A percentile compares a stretch with the other conserved stretches of the same genome.
phyloP scores from a whole-genome alignment of 2,329 filamentous ascomycete species.

The Biscogniauxia mediterranea region DNA sequence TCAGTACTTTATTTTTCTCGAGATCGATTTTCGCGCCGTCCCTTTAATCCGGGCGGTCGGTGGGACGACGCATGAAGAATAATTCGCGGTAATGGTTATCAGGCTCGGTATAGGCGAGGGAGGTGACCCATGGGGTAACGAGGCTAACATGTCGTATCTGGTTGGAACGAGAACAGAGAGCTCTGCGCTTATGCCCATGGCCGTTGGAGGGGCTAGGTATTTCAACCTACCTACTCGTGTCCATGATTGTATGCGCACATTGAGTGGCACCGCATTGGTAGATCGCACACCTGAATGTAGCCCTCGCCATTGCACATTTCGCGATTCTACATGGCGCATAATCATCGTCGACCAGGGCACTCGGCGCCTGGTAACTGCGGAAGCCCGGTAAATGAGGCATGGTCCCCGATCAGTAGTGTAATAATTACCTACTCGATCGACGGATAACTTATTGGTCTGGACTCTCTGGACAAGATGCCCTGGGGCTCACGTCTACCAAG shows the following conservation, averaged over 20 bases:
- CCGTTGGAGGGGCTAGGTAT: not conserved
- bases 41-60: conserved; percentile 1
- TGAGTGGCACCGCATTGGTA: not conserved
- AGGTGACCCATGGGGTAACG: not conserved
- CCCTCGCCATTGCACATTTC: not conserved
- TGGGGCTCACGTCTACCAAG: not conserved
- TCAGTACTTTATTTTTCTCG: not conserved
- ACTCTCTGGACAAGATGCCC: not conserved
- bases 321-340: not conserved
- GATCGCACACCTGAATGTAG: not conserved
- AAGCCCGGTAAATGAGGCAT: not conserved
- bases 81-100: not conserved
- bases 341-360: not conserved
- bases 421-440: not conserved
- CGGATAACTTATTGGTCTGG: not conserved
- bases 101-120: not conserved
- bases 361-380: not conserved
- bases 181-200: not conserved
- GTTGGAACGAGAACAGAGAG: not conserved
- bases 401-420: not conserved
- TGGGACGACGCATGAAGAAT: not conserved
- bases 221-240: not conserved
- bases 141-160: not conserved
- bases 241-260: not conserved
- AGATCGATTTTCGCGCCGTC: not conserved